Evolutionary conservation across 768 basidiomycete genomes (phyloP).

Genomic region (Hericium erinaceus): DNA sequence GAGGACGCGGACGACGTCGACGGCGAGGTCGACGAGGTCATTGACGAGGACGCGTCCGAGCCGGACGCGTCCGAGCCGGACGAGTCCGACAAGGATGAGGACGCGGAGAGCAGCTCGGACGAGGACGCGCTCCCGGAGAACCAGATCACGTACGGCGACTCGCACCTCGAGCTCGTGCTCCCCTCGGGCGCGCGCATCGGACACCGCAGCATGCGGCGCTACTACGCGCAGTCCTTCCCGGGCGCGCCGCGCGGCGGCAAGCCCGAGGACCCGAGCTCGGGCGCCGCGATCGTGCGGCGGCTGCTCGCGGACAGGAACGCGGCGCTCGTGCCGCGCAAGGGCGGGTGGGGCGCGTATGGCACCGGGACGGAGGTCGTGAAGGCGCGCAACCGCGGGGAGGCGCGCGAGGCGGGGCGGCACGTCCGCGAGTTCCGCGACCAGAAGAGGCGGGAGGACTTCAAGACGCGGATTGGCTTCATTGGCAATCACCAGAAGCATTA

Average conservation of each 20-base stretch:
- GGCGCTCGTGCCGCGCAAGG: slow-evolving; percentile 74
- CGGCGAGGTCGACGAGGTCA: slow-evolving; percentile 21
- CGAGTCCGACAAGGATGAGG: slow-evolving; percentile 23
- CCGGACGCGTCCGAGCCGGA: slow-evolving; percentile 28
- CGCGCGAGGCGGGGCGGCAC: slow-evolving; percentile 83
- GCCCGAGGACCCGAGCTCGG: slow-evolving; percentile 58
- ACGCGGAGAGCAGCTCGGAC: slow-evolving; percentile 33
- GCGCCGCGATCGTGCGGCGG: slow-evolving; percentile 65
- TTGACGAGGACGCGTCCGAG: slow-evolving; percentile 22
- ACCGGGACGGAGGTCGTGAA: slow-evolving; percentile 74
- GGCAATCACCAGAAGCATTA: slow-evolving; percentile 86
- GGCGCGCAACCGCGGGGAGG: slow-evolving; percentile 92
- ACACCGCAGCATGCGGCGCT: slow-evolving; percentile 77
- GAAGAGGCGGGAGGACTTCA: slow-evolving; percentile 70
- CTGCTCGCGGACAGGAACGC: slow-evolving; percentile 77
- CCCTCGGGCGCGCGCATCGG: slow-evolving; percentile 91
- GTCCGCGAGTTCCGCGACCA: slow-evolving; percentile 79
- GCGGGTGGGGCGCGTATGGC: slow-evolving; percentile 84
- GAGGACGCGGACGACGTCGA: slow-evolving; percentile 25
- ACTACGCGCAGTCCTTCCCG: slow-evolving; percentile 79
- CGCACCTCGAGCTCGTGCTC: slow-evolving; percentile 79
- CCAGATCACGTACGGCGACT: slow-evolving; percentile 69
- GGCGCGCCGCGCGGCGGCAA: slow-evolving; percentile 30
- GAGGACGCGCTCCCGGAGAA: slow-evolving; percentile 37
- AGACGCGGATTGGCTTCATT: slow-evolving; percentile 69